Conservation (phyloP, 345 rosid genomes). For the Syzygium aromaticum region DNA sequence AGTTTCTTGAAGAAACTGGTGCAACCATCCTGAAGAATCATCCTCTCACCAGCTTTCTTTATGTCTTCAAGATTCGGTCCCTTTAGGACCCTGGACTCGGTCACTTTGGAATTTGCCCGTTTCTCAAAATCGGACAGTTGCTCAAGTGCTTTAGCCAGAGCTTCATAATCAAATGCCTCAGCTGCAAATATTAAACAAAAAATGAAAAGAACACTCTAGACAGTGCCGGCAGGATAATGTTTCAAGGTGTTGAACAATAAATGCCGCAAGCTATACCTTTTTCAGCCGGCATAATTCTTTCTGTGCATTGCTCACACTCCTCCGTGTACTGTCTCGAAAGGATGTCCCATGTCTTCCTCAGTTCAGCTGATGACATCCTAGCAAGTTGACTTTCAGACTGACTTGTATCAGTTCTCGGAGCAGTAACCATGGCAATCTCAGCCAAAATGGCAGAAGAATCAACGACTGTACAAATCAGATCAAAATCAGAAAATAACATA, state of each 20-base stretch:
- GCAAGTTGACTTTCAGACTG: constrained; percentile 35
- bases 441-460: constrained; percentile 96
- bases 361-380: constrained; percentile 72
- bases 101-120: constrained; percentile 71
- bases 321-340: constrained; percentile 78
- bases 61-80: constrained; percentile 81
- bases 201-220: not conserved
- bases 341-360: constrained; percentile 60
- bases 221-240: not conserved
- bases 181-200: constrained; percentile 27
- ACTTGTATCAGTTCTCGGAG: constrained; percentile 63
- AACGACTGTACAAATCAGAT: constrained; percentile 81
- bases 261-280: constrained; percentile 30
- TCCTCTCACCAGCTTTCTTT: constrained; percentile 75
- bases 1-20: constrained; percentile 55
- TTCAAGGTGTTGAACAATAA: not conserved
- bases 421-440: constrained; percentile 79
- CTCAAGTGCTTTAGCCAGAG: constrained; percentile 60
- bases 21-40: constrained; percentile 91
- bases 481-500: constrained; percentile 91
- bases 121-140: constrained; percentile 73
- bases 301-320: constrained; percentile 79
- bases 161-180: constrained; percentile 52
- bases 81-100: constrained; percentile 69
- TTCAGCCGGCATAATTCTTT: constrained; percentile 53